phyloP scores from a whole-genome alignment of 306 rosid genomes.

The Pterocarpus macrocarpus region DNA sequence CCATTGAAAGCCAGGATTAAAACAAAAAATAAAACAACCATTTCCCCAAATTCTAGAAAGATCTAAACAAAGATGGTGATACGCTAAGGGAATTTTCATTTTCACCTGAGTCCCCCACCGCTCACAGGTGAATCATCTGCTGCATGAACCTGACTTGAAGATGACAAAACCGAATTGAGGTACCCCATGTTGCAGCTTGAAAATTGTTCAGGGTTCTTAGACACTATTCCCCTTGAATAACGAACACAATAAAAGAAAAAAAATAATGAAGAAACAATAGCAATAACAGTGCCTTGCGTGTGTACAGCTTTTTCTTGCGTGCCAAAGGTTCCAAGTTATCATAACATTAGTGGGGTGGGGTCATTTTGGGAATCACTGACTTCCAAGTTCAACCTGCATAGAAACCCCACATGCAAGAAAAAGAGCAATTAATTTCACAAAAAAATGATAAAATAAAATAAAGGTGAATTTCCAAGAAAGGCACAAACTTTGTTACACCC shows the following conservation, averaged over 20 bases:
- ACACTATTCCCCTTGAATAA: conserved; percentile 37
- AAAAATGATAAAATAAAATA: background rate
- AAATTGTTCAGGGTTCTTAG: conserved; percentile 55
- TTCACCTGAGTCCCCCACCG: conserved; percentile 95
- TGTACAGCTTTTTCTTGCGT: conserved; percentile 61
- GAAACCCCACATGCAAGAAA: conserved; percentile 50
- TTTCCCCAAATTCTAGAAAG: conserved; percentile 25
- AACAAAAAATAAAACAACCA: background rate
- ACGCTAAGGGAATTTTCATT: background rate
- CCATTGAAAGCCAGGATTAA: conserved; percentile 26
- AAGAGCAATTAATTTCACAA: conserved; percentile 18
- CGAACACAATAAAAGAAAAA: background rate
- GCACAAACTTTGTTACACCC: conserved; percentile 25
- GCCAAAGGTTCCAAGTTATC: conserved; percentile 61
- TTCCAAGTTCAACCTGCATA: conserved; percentile 65
- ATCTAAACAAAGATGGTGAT: conserved; percentile 27
- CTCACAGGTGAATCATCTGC: conserved; percentile 91
- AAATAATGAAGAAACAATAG: conserved; percentile 48
- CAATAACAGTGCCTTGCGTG: conserved; percentile 48
- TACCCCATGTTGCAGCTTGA: conserved; percentile 79
- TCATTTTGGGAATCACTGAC: conserved; percentile 48
- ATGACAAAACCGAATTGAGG: conserved; percentile 87
- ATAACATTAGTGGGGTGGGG: conserved; percentile 56
- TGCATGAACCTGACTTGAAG: conserved; percentile 88
- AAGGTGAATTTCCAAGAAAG: conserved; percentile 27